Percentiles rank a stretch among this genome's conserved stretches.
Evolutionary conservation across 345 rosid species (phyloP).

Genomic region (Eucalyptus melliodora): DNA sequence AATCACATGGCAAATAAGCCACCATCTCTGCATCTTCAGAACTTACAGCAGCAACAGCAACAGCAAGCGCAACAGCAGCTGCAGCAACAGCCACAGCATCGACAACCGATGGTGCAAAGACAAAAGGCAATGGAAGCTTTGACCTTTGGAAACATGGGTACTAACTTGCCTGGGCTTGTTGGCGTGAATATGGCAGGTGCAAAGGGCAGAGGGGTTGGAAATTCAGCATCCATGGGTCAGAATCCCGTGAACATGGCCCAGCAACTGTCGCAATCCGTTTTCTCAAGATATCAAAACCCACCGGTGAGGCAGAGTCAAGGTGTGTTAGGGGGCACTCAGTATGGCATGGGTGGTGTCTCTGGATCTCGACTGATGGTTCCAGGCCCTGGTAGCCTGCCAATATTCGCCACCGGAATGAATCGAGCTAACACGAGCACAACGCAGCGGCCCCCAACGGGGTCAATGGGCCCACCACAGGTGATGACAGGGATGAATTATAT

Average conservation of each 20-base stretch:
- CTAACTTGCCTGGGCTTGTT: conserved; percentile 41
- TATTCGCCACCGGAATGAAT: conserved; percentile 47
- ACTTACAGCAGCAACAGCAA: conserved; percentile 48
- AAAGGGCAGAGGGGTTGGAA: conserved; percentile 62
- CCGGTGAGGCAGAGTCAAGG: conserved; percentile 3
- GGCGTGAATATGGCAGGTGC: conserved; percentile 58
- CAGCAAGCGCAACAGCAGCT: conserved; percentile 28
- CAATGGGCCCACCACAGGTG: conserved; percentile 97
- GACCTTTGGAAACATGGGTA: conserved; percentile 62
- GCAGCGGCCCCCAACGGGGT: conserved; percentile 52
- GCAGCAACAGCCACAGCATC: background rate
- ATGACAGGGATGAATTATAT: conserved; percentile 63
- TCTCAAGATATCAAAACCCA: too few species aligned
- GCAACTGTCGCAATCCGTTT: too few species aligned
- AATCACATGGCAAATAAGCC: conserved; percentile 66
- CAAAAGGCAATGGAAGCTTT: conserved; percentile 23
- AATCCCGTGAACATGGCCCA: too few species aligned
- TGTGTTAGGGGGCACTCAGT: conserved; percentile 46
- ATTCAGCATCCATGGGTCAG: conserved; percentile 71
- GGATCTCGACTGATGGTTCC: conserved; percentile 62
- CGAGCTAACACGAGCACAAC: conserved; percentile 60
- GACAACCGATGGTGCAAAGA: too few species aligned
- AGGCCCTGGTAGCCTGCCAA: conserved; percentile 39
- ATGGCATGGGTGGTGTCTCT: conserved; percentile 51
- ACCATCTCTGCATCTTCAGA: conserved; percentile 58